These are phyloP conservation scores for Geosmithia morbida DNA, from an alignment of 2,329 filamentous ascomycete species.

Conservation along the genomic window DNA sequence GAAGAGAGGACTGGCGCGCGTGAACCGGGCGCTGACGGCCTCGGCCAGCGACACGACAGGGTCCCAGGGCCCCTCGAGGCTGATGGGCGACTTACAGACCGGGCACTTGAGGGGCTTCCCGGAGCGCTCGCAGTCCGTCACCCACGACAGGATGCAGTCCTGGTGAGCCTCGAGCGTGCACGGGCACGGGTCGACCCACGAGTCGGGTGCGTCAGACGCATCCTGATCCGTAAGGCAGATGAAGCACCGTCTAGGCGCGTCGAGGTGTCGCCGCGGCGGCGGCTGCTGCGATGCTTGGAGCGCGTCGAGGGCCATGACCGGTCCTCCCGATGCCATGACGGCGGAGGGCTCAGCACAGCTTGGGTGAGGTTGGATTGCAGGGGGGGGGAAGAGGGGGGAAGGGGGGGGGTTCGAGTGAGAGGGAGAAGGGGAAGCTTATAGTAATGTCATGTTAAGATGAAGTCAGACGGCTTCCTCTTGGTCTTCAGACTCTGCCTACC, in stretches of 20 bases:
- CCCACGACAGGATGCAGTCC: slow-evolving; percentile 78
- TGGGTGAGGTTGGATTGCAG: background rate
- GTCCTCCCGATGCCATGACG: background rate
- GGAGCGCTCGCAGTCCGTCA: slow-evolving; percentile 68
- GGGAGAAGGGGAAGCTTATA: background rate
- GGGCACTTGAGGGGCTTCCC: slow-evolving; percentile 64
- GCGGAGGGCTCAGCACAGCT: background rate
- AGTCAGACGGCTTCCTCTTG: background rate
- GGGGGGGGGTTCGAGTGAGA: background rate
- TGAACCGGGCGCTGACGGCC: slow-evolving; percentile 37
- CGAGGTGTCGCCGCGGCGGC: slow-evolving; percentile 5
- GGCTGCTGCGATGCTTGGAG: slow-evolving; percentile 5
- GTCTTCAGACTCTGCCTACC: too few relatives aligned
- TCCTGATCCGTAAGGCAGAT: slow-evolving; percentile 46
- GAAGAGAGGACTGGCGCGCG: slow-evolving; percentile 43
- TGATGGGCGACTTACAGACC: slow-evolving; percentile 75
- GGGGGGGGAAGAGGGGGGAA: too few relatives aligned
- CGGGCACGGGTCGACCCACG: slow-evolving; percentile 79
- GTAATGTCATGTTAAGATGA: background rate
- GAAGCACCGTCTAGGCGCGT: slow-evolving; percentile 36
- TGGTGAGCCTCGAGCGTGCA: slow-evolving; percentile 89
- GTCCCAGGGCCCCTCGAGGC: slow-evolving; percentile 61
- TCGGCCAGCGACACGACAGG: slow-evolving; percentile 54
- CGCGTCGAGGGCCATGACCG: slow-evolving; percentile 4
- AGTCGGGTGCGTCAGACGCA: slow-evolving; percentile 28